Evolutionary conservation across 1,284 basidiomycete species (phyloP), one percentile per base, ranked within the genome.

Genomic region (Sphagnurus paluster): DNA sequence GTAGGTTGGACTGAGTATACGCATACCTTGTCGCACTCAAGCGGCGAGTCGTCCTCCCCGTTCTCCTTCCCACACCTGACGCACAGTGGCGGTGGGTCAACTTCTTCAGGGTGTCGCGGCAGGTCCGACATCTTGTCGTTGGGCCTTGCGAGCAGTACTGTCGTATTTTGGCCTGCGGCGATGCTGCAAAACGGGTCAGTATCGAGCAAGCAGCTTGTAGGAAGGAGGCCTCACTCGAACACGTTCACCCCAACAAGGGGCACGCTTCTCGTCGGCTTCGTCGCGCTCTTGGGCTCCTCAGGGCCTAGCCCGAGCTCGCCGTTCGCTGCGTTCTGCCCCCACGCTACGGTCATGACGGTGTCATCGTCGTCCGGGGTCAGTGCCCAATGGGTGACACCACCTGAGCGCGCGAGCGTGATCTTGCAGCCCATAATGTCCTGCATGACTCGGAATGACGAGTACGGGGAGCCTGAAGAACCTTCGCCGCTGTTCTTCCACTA

Each of bases 401-500:
- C 95, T 35, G 84, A 85, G 9, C 80, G 74, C 0, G 81, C 84
- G 11, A 77, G 72, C 26, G 69, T 67, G 14, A 89, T 79, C 58
- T 88, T 89, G 67, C 87, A 91, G 4, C 79, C 82, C 80, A 84
- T 82, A 54, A 91, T 80, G 47, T 94, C 92, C 49, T 86, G 87
- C 57, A 94, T 84, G 57, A 76, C 80, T 40, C 88, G 80, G 71
- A 93, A 91, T 1, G 80, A 77, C 1, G 90, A 91, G 64, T 86
- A 93, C 0, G 90, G 90, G 25, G 88, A 85, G 10, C 89, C 89
- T 9, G 77, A 79, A 5, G 88, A 92, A 32, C 93, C 94, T 65
- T 96, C 93, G 11, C 94, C 95, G 1, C 89, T 90, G 48, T 84
- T 87, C 68, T 96, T 97, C 90, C 91, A 97, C 81, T 92, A 67